These are phyloP conservation scores for Stemphylium beticola DNA, from an alignment of 2,329 filamentous ascomycete genomes.

Conservation along the genomic window DNA sequence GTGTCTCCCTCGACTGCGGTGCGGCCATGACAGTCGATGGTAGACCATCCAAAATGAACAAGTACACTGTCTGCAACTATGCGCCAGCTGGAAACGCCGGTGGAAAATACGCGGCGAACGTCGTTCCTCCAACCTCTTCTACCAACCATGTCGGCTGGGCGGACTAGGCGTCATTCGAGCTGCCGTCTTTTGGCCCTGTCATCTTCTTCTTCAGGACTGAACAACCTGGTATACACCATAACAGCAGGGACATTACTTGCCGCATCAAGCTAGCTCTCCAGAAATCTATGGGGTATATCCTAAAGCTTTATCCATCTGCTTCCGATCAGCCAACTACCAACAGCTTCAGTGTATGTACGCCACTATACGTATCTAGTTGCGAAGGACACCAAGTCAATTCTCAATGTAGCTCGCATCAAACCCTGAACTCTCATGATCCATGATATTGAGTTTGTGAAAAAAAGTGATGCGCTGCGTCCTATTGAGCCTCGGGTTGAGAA, in stretches of 20 bases:
- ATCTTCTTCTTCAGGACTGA: neutral
- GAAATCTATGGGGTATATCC: neutral
- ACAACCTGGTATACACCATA: slow-evolving; percentile 5
- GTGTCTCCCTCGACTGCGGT: slow-evolving; percentile 42
- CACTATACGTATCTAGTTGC: slow-evolving; percentile 8
- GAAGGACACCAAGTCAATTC: slow-evolving; percentile 1
- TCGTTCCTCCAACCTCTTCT: slow-evolving; percentile 49
- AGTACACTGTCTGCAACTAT: slow-evolving; percentile 86
- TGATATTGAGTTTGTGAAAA: no score
- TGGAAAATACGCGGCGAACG: slow-evolving; percentile 61
- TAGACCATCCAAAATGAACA: slow-evolving; percentile 28
- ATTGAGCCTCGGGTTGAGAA: no score
- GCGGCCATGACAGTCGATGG: slow-evolving; percentile 31
- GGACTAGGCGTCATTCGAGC: slow-evolving; percentile 29
- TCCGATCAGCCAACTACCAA: slow-evolving; percentile 2
- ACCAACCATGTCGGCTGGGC: slow-evolving; percentile 34
- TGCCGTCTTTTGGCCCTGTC: neutral
- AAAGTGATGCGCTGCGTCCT: no score
- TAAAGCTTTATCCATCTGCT: neutral
- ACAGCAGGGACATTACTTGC: neutral
- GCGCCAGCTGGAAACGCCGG: slow-evolving; percentile 66
- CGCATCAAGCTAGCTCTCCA: slow-evolving; percentile 2
- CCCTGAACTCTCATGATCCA: no score
- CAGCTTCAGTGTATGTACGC: neutral
- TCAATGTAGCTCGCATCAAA: neutral